A percentile compares a stretch with the other conserved stretches of the same genome.
Conservation (phyloP, 306 rosid species). For the Cucumis hystrix region DNA sequence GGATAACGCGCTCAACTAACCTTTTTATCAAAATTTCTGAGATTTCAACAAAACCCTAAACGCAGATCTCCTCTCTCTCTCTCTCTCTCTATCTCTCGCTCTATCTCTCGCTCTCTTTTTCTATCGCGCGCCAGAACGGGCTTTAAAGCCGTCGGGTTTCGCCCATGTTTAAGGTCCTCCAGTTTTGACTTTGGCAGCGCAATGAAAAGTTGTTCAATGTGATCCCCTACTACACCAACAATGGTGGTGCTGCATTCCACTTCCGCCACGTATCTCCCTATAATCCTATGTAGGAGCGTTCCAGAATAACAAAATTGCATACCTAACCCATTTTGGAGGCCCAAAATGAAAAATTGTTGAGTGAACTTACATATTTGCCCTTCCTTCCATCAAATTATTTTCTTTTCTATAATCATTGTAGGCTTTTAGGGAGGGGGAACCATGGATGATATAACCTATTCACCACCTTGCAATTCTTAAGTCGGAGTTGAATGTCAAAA, state of each 20-base stretch:
- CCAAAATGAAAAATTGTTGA: too few relatives aligned
- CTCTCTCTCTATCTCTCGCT: constrained; percentile 11
- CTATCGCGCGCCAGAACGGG: background rate
- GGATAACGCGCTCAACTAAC: constrained; percentile 70
- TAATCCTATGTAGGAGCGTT: too few relatives aligned
- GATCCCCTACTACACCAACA: background rate
- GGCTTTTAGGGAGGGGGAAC: too few relatives aligned
- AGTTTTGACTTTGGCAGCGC: background rate
- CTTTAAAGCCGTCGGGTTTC: background rate
- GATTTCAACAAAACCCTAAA: constrained; percentile 30
- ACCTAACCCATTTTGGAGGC: too few relatives aligned
- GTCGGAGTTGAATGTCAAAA: too few relatives aligned
- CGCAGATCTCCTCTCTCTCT: constrained; percentile 18
- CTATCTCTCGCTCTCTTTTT: background rate
- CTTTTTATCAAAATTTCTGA: constrained; percentile 21
- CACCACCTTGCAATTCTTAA: too few relatives aligned
- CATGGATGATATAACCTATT: too few relatives aligned
- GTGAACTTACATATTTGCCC: too few relatives aligned
- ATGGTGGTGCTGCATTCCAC: background rate
- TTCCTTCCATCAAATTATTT: too few relatives aligned
- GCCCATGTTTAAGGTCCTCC: background rate
- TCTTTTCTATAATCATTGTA: too few relatives aligned
- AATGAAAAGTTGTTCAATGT: background rate
- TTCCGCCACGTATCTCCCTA: background rate
- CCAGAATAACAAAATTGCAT: too few relatives aligned